Conservation (phyloP, 306 rosid species). For the Casuarina glauca region DNA sequence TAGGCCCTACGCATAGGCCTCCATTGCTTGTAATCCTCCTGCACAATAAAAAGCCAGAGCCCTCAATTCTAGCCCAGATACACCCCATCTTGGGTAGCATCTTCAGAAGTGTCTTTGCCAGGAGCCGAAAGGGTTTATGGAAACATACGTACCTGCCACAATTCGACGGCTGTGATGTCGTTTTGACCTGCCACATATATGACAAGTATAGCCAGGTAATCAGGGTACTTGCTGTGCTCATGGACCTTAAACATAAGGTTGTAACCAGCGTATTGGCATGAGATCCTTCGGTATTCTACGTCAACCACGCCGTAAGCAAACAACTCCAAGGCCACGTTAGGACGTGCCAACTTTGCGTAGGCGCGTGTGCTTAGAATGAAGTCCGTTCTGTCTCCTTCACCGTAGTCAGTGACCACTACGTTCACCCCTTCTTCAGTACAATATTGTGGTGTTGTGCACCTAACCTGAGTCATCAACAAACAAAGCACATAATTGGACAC, state of each 20-base stretch:
- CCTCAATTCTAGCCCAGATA: not conserved
- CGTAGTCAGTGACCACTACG: slow-evolving; percentile 55
- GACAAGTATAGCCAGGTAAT: slow-evolving; percentile 53
- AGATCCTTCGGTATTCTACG: slow-evolving; percentile 46
- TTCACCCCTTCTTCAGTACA: slow-evolving; percentile 43
- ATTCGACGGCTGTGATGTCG: slow-evolving; percentile 59
- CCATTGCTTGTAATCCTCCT: slow-evolving; percentile 74
- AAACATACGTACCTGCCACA: slow-evolving; percentile 47
- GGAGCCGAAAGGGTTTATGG: too few species aligned
- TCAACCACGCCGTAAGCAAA: slow-evolving; percentile 53
- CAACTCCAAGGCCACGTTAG: slow-evolving; percentile 24
- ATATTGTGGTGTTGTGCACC: slow-evolving; percentile 45
- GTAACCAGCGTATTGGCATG: slow-evolving; percentile 51
- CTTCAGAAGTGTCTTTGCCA: too few species aligned
- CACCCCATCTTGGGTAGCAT: too few species aligned
- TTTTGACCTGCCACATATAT: slow-evolving; percentile 47
- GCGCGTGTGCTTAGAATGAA: slow-evolving; percentile 53
- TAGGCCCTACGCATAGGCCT: slow-evolving; percentile 54
- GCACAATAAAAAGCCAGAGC: not conserved
- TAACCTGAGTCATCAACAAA: slow-evolving; percentile 32
- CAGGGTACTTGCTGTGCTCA: slow-evolving; percentile 58
- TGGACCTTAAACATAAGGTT: slow-evolving; percentile 49
- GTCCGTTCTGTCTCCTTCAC: slow-evolving; percentile 58
- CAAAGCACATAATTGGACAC: not conserved
- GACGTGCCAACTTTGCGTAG: slow-evolving; percentile 35